Conservation (phyloP, 148 eudicot genomes). For the Agrostemma githago region DNA sequence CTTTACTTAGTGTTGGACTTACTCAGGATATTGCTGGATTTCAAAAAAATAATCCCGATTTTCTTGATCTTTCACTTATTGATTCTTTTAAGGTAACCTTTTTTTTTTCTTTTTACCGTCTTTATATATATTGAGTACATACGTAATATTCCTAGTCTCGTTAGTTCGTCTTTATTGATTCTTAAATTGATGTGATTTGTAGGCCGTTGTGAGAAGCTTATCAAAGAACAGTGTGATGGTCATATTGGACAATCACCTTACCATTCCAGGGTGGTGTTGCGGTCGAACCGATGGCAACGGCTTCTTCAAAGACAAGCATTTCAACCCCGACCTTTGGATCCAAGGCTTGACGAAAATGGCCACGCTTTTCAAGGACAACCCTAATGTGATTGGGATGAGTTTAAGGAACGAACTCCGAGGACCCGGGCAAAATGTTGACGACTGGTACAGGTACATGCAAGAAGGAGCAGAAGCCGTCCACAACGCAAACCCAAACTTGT, state of each 20-base stretch:
- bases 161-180: neutral
- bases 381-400: conserved; percentile 82
- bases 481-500: conserved; percentile 60
- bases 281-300: conserved; percentile 68
- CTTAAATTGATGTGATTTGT: neutral
- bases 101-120: neutral
- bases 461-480: conserved; percentile 87
- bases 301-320: conserved; percentile 73
- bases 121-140: neutral
- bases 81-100: conserved; percentile 58
- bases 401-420: conserved; percentile 95
- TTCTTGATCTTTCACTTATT: conserved; percentile 62
- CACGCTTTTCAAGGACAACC: conserved; percentile 45
- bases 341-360: conserved; percentile 65
- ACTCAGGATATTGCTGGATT: conserved; percentile 43
- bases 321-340: conserved; percentile 64
- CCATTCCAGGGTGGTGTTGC: conserved; percentile 91
- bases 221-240: conserved; percentile 66
- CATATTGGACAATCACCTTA: conserved; percentile 78
- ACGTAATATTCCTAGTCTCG: neutral
- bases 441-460: conserved; percentile 94
- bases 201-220: conserved; percentile 77
- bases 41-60: conserved; percentile 55
- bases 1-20: conserved; percentile 47
- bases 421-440: conserved; percentile 49